Percentiles rank a stretch among this genome's conserved stretches.
Conservation (phyloP, 2,329 filamentous ascomycete genomes). For the Xylaria sp. region DNA sequence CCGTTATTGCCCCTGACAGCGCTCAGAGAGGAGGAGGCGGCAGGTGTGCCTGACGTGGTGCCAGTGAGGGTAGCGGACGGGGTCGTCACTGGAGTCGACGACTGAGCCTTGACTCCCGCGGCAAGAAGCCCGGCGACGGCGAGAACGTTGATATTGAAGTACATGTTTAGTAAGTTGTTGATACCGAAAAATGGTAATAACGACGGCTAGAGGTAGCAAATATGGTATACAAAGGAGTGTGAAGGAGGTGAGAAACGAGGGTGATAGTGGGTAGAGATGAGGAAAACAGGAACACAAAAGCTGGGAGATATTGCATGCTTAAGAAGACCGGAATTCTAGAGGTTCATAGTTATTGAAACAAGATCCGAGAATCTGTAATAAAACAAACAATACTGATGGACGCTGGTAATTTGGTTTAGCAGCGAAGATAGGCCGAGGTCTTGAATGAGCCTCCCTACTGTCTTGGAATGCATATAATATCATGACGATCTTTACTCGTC, state of each 20-base stretch:
- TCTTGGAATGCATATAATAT: slow-evolving; percentile 43
- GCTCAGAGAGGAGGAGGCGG: slow-evolving; percentile 11
- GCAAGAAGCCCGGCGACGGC: slow-evolving; percentile 42
- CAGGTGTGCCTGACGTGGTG: slow-evolving; percentile 9
- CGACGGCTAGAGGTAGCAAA: background rate
- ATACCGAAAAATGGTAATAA: slow-evolving; percentile 20
- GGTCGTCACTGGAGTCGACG: background rate
- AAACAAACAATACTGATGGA: slow-evolving; percentile 46
- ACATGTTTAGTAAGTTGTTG: slow-evolving; percentile 45
- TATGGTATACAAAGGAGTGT: slow-evolving; percentile 22
- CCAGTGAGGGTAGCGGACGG: slow-evolving; percentile 10
- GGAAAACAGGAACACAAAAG: slow-evolving; percentile 14
- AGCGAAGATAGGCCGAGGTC: slow-evolving; percentile 43
- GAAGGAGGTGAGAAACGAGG: background rate
- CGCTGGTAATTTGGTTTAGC: slow-evolving; percentile 41
- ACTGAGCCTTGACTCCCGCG: slow-evolving; percentile 21
- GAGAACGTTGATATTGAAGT: slow-evolving; percentile 42
- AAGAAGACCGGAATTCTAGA: slow-evolving; percentile 35
- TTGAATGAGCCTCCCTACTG: slow-evolving; percentile 38
- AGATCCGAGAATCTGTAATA: slow-evolving; percentile 45
- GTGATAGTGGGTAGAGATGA: slow-evolving; percentile 17
- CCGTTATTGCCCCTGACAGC: slow-evolving; percentile 10
- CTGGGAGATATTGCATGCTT: slow-evolving; percentile 35
- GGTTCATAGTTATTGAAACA: slow-evolving; percentile 31
- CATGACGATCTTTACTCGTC: slow-evolving; percentile 25